These are phyloP conservation scores for Crepidotus sp. DNA, from an alignment of 1,284 basidiomycete genomes.

Conservation along the genomic window DNA sequence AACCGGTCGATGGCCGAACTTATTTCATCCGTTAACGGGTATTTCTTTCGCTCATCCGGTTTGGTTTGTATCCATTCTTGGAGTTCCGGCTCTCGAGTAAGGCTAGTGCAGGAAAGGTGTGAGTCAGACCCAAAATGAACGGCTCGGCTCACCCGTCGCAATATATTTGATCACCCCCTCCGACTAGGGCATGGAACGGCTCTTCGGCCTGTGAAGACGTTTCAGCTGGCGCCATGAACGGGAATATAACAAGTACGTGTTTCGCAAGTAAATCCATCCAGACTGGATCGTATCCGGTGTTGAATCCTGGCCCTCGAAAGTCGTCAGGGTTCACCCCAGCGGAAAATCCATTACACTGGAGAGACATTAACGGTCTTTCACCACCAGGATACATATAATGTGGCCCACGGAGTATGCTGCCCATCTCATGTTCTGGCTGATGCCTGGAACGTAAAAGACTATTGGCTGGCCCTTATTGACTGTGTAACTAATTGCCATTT, in stretches of 20 bases:
- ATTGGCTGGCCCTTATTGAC: slow-evolving; percentile 67
- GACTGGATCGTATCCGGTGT: slow-evolving; percentile 71
- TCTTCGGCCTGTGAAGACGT: slow-evolving; percentile 32
- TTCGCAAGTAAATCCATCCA: slow-evolving; percentile 87
- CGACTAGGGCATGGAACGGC: slow-evolving; percentile 82
- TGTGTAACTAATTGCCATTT: slow-evolving; percentile 76
- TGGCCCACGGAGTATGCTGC: slow-evolving; percentile 69
- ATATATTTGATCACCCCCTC: slow-evolving; percentile 81
- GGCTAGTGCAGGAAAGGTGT: slow-evolving; percentile 27
- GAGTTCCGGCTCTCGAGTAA: slow-evolving; percentile 69
- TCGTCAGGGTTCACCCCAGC: slow-evolving; percentile 73
- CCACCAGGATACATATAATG: background rate
- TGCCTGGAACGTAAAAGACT: slow-evolving; percentile 75
- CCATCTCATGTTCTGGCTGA: slow-evolving; percentile 85
- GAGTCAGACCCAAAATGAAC: background rate
- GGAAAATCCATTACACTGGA: slow-evolving; percentile 75
- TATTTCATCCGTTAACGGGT: slow-evolving; percentile 69
- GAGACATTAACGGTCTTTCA: slow-evolving; percentile 1
- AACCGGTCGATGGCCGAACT: slow-evolving; percentile 76
- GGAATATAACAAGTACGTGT: slow-evolving; percentile 34
- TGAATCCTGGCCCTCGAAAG: slow-evolving; percentile 67
- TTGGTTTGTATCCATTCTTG: slow-evolving; percentile 77
- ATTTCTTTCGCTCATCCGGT: slow-evolving; percentile 54
- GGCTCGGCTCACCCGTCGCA: slow-evolving; percentile 53
- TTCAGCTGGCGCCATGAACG: background rate